Percentiles rank a stretch among this genome's conserved stretches.
phyloP scores from a whole-genome alignment of 2,329 filamentous ascomycete genomes.

The Hypoxylon sp. region DNA sequence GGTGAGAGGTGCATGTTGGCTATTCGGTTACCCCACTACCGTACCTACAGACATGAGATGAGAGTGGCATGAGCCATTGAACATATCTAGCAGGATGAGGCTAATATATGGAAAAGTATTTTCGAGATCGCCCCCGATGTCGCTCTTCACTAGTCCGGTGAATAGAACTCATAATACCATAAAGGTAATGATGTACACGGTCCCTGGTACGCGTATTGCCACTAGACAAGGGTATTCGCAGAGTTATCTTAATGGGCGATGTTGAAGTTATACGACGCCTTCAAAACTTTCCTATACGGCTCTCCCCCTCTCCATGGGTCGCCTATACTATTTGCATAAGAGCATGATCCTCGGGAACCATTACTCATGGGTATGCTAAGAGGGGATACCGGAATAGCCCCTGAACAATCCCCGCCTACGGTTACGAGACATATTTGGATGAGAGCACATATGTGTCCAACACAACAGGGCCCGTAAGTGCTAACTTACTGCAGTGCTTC shows the following conservation, averaged over 20 bases:
- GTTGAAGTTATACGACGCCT: background rate
- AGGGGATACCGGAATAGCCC: too few relatives aligned
- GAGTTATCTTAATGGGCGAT: background rate
- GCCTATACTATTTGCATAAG: too few relatives aligned
- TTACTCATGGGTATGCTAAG: too few relatives aligned
- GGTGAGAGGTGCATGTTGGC: slow-evolving; percentile 26
- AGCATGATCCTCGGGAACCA: too few relatives aligned
- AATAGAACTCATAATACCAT: background rate
- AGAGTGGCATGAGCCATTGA: background rate
- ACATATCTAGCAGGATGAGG: background rate
- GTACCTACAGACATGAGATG: background rate
- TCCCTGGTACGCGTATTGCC: background rate
- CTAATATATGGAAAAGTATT: slow-evolving; percentile 8
- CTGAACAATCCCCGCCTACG: too few relatives aligned
- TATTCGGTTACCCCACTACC: background rate
- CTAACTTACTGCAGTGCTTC: too few relatives aligned
- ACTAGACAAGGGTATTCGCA: slow-evolving; percentile 16
- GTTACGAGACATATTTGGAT: too few relatives aligned
- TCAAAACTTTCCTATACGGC: background rate
- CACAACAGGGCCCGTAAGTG: too few relatives aligned
- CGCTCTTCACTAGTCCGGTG: slow-evolving; percentile 13
- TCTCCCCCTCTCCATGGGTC: background rate
- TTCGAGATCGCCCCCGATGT: slow-evolving; percentile 21
- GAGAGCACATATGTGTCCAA: too few relatives aligned
- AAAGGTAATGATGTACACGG: slow-evolving; percentile 5